Conservation (phyloP, 2,329 filamentous ascomycete genomes). For the Phialocephala subalpina region DNA sequence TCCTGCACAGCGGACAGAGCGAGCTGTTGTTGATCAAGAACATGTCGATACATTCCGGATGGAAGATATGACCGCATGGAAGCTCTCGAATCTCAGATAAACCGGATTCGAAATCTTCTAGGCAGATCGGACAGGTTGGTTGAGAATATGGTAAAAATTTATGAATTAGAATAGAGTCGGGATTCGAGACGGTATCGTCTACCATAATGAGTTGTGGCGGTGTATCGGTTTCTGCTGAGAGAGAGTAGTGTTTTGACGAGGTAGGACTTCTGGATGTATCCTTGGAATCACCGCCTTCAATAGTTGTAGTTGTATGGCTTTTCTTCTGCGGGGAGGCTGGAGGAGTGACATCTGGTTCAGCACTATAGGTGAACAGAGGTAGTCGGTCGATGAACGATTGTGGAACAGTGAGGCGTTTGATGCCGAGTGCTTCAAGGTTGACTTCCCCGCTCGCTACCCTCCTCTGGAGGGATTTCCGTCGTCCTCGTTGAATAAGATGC, state of each 20-base stretch:
- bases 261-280: conserved; percentile 1
- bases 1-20: conserved; percentile 91
- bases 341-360: conserved; percentile 54
- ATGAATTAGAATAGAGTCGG: conserved; percentile 28
- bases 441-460: conserved; percentile 82
- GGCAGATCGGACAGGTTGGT: conserved; percentile 87
- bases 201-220: conserved; percentile 19
- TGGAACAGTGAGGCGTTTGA: conserved; percentile 83
- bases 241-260: conserved; percentile 1
- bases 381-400: conserved; percentile 74
- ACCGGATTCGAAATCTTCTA: conserved; percentile 78
- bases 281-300: neutral
- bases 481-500: conserved; percentile 78
- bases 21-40: conserved; percentile 83
- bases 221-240: conserved; percentile 13
- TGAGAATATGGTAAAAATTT: conserved; percentile 68
- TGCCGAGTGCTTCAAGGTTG: conserved; percentile 85
- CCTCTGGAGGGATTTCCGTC: conserved; percentile 71
- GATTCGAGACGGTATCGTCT: conserved; percentile 29
- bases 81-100: conserved; percentile 82
- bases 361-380: conserved; percentile 80
- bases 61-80: conserved; percentile 91
- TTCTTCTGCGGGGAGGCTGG: conserved; percentile 45
- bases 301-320: conserved; percentile 5
- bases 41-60: conserved; percentile 88